These are phyloP conservation scores for Helianthus annuus DNA, from an alignment of 129 eudicot species.

Conservation along the genomic window HanXRQr2.0-SUNRISE NC_035442.2:42213073-42213572, in stretches of 20 bases:
- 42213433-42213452: slow-evolving; percentile 6
- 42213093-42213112: slow-evolving; percentile 10
- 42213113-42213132: neutral
- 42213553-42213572: too few relatives aligned
- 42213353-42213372: slow-evolving; percentile 23
- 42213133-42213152: neutral
- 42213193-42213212: neutral
- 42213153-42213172: neutral
- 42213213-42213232: neutral
- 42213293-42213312: slow-evolving; percentile 14
- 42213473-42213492: too few relatives aligned
- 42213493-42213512: too few relatives aligned
- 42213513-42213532: too few relatives aligned
- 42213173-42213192: neutral
- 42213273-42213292: slow-evolving; percentile 6
- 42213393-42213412: too few relatives aligned
- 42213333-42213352: slow-evolving; percentile 27
- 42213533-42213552: too few relatives aligned
- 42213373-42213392: too few relatives aligned
- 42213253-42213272: neutral
- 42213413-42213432: neutral
- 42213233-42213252: neutral
- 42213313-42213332: slow-evolving; percentile 30
- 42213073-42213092: slow-evolving; percentile 26
- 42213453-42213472: too few relatives aligned